Base-by-base conservation (phyloP, 2,329 filamentous ascomycete species). In the Colletotrichum horii region DNA sequence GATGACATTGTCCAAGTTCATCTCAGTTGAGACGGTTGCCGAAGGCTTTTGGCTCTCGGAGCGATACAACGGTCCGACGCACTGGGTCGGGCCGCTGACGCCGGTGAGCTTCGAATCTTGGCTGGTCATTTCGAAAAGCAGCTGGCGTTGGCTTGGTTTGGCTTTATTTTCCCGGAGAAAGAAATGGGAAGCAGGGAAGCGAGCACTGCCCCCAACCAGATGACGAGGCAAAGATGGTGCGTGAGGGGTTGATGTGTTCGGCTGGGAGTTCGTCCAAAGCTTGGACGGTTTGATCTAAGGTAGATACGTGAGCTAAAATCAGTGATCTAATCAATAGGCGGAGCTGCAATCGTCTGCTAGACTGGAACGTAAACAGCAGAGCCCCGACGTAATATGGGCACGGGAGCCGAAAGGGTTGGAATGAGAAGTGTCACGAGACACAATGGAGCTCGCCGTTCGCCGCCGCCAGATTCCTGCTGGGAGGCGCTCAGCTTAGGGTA, bases 1-100 rank as follows among this genome's bases (percentile, higher is more conserved):
- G 83, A 96, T 94, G 78, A 99, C 95, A 88, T 98, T 98, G 77
- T 96, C 93, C 81, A 95, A 93, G 60, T 92, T 87, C 52, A 98
- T 93, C 76, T 92, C 90, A 72, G 93, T 96, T 15, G 97, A 99
- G 56, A 98, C 94, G 4, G 96, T 98, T 15, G 96, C 96, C 74
- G 91, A 94, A 55, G 95, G 96, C 83, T 96, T 97, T 83, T 96
- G 92, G 78, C 91, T 92, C 77, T 93, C 91, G 30, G 93, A 89
- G 73, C 92, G 91, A 85, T 98, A 98, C 77, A 93, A 89, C 62
- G 95, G 96, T 1, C 96, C 96, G 76, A 98, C 92, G 78, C 91
- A 92, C 84, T 95, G 89, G 58, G 90, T 88, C 80, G 82, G 71
- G 80, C 77, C 75, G 30, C 70, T 69, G 26, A 62, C 26, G 61